Base-by-base conservation (phyloP, 1,284 basidiomycete genomes). In the Stereum hirsutum region DNA sequence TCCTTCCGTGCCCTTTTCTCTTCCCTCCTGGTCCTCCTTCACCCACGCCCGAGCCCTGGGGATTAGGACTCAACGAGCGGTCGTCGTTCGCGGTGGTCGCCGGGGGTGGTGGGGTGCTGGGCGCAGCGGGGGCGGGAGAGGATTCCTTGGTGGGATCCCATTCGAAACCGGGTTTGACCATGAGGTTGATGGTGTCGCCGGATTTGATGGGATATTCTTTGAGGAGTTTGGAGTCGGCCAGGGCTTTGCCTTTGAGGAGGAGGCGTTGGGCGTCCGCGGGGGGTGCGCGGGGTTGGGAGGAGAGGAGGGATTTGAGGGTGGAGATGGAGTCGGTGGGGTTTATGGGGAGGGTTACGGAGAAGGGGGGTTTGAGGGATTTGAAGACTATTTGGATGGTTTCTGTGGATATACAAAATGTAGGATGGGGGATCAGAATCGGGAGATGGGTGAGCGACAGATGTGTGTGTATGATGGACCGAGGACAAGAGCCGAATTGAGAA, bases 221-320 rank as follows among this genome's bases (percentile, higher is more conserved):
- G 33, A 96, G 65, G 5, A 97, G 75, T 60, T 92, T 93, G 31
- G 65, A 68, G 64, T 95, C 92, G 20, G 78, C 81, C 49, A 96
- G 75, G 1, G 86, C 90, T 61, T 97, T 97, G 46, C 93, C 93
- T 63, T 93, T 95, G 46, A 94, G 72, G 7, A 97, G 69, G 6
- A 94, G 75, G 2, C 93, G 74, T 62, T 95, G 91, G 17, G 73
- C 70, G 56, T 85, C 76, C 39, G 81, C 77, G 6, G 83, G 75
- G 0, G 89, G 84, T 2, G 81, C 77, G 36, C 71, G 65, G 2
- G 79, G 70, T 43, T 79, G 68, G 1, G 74, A 57, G 14, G 83
- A 73, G 46, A 90, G 77, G 47, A 76, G 75, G 2, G 69, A 54
- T 62, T 96, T 97, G 59, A 95, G 78, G 43, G 78, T 63, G 28